Percentiles rank a stretch among this genome's conserved stretches.
These are phyloP conservation scores for Colletotrichum paranaense DNA, from an alignment of 2,329 filamentous ascomycete genomes.

Conservation along the genomic window DNA sequence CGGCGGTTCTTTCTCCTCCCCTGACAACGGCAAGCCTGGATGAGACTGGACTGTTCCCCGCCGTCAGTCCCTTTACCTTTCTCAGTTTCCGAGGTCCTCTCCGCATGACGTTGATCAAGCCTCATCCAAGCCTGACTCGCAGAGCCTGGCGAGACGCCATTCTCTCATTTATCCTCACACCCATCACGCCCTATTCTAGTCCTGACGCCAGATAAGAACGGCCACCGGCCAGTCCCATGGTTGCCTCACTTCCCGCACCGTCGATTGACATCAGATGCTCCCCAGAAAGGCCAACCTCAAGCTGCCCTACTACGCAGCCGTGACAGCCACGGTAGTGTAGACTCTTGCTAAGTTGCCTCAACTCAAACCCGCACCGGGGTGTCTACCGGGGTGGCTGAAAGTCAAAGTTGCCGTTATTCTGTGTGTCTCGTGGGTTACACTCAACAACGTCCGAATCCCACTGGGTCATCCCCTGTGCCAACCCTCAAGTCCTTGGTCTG, in stretches of 20 bases:
- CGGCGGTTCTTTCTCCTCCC: neutral
- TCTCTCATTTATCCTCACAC: neutral
- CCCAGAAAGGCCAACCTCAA: neutral
- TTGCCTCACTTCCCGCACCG: conserved; percentile 2
- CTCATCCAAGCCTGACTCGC: conserved; percentile 27
- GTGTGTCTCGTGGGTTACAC: neutral
- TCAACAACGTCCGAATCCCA: neutral
- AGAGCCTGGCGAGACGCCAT: neutral
- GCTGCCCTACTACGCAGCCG: too few relatives aligned
- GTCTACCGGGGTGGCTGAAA: neutral
- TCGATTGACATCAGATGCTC: conserved; percentile 14
- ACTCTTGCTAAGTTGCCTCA: neutral
- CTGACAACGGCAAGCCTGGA: neutral
- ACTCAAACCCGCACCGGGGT: neutral
- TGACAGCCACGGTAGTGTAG: too few relatives aligned
- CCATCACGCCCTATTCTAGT: conserved; percentile 11
- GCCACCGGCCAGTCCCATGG: neutral
- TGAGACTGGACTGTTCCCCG: neutral
- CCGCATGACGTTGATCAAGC: conserved; percentile 22
- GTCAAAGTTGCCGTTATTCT: neutral
- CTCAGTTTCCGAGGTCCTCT: neutral
- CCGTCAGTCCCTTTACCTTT: neutral
- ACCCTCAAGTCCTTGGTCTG: neutral
- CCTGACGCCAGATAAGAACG: neutral
- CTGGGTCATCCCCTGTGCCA: neutral